Base-by-base conservation (phyloP, 257 asterid species). In the Knoxia roxburghii region DNA sequence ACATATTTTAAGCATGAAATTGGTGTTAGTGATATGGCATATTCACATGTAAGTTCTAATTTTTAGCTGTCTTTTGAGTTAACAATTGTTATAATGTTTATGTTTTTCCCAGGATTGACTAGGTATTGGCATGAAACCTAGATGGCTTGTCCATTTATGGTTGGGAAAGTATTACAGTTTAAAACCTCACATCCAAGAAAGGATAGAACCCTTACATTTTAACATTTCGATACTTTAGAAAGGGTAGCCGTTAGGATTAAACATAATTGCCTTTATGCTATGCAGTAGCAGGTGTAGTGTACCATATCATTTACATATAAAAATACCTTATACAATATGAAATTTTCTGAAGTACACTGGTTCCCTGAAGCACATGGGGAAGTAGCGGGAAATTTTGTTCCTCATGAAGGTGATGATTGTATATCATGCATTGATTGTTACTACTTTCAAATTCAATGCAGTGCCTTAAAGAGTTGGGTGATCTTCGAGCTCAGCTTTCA, bases 391-490 rank as follows among this genome's bases (percentile, higher is more conserved):
- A 1, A 30, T 58, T 26, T 30, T 33, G 2, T 2, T 59, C 29
- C 20, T 57, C n/a, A n/a, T 57, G 26, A 32, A 30, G 43, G 23
- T 57, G 63, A 57, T 30, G 30, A 57, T 32, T 32, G 63, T 35
- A 32, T 60, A 8, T 37, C 49, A 60, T 59, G 46, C 64, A 33
- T 11, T 60, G 7, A 65, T 2, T 5, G n/a, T 35, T 37, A 24
- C 43, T 35, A 1, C 6, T 35, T 32, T 32, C 26, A 20, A 37
- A 3, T 64, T 43, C 24, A 51, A 27, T 72, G 54, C 86, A 90
- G 97, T 80, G 83, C 79, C 87, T 77, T 17, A 78, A 80, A 75
- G 95, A 94, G 67, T 65, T 94, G 78, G 92, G 83, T 61, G 92
- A 85, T 75, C 89, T 94, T 63, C 85, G 84, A 70, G 64, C 77